phyloP scores from a whole-genome alignment of 257 asterid genomes.

The Catharanthus roseus region DNA sequence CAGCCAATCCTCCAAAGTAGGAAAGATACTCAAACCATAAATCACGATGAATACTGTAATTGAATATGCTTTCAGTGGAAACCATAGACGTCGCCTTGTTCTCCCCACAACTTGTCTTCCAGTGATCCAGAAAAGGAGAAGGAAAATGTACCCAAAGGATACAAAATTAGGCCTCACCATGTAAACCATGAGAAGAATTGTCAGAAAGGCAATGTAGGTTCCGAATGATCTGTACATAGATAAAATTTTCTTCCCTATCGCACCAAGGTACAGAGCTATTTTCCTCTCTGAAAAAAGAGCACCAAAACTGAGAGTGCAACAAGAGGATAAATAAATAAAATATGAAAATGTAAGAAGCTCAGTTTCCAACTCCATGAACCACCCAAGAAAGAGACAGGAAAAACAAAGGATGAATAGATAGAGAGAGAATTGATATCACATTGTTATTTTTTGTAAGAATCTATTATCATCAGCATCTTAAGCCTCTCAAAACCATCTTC shows the following conservation, averaged over 20 bases:
- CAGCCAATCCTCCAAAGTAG: conserved; percentile 78
- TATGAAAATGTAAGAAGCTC: conserved; percentile 1
- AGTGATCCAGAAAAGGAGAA: conserved; percentile 88
- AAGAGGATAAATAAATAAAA: not conserved
- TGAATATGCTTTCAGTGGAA: conserved; percentile 85
- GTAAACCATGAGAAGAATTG: conserved; percentile 85
- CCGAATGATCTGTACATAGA: conserved; percentile 88
- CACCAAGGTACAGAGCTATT: conserved; percentile 82
- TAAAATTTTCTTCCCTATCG: conserved; percentile 78
- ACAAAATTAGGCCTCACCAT: conserved; percentile 76
- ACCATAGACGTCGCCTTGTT: conserved; percentile 89
- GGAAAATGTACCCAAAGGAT: conserved; percentile 85
- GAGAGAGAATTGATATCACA: too few species aligned
- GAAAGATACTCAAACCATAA: conserved; percentile 70
- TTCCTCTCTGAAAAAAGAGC: conserved; percentile 67
- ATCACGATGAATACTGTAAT: conserved; percentile 64
- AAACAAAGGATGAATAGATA: too few species aligned
- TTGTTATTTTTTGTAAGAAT: not conserved
- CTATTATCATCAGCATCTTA: not conserved
- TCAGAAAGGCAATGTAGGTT: conserved; percentile 82
- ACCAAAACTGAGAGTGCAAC: conserved; percentile 20
- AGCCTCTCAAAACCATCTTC: not conserved
- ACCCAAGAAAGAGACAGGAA: conserved; percentile 1
- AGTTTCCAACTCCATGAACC: conserved; percentile 11
- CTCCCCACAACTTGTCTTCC: conserved; percentile 91